These are phyloP conservation scores for Colletotrichum sp. DNA, from an alignment of 2,329 filamentous ascomycete species.

Conservation along the genomic window DNA sequence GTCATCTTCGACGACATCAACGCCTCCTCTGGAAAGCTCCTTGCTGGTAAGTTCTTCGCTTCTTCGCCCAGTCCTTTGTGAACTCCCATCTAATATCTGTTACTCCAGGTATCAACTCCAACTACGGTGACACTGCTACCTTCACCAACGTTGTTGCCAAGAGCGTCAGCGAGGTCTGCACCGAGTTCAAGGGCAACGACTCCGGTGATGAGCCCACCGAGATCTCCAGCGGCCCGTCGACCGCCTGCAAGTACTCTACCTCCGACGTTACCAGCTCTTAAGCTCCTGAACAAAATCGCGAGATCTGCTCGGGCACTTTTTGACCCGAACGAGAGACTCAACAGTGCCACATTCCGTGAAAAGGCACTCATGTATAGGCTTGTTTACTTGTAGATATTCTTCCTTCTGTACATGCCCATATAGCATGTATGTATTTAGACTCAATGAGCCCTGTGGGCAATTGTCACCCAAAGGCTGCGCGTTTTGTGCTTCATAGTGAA, in stretches of 20 bases:
- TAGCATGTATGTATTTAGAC: slow-evolving; percentile 1
- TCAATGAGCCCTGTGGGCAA: slow-evolving; percentile 2
- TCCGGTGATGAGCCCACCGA: slow-evolving; percentile 14
- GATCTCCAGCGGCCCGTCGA: slow-evolving; percentile 8
- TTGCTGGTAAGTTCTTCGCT: slow-evolving; percentile 1
- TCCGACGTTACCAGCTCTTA: slow-evolving; percentile 1
- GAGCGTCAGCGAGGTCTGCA: slow-evolving; percentile 15
- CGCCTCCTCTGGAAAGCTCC: slow-evolving; percentile 19
- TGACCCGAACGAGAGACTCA: not conserved
- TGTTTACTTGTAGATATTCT: slow-evolving; percentile 19
- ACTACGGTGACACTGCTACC: slow-evolving; percentile 21
- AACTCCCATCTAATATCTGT: not conserved
- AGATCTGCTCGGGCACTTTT: not conserved
- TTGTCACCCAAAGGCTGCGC: not conserved
- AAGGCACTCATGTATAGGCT: not conserved
- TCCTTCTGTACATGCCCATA: not conserved
- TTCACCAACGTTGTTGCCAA: slow-evolving; percentile 1
- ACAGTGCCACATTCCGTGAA: not conserved
- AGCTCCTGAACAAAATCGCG: not conserved
- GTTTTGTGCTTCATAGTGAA: not conserved
- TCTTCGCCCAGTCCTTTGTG: fast-evolving
- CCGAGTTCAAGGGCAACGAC: slow-evolving; percentile 16
- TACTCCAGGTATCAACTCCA: slow-evolving; percentile 17
- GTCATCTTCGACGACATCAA: slow-evolving; percentile 19
- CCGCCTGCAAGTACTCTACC: slow-evolving; percentile 14